Evolutionary conservation across 148 eudicot species (phyloP).

Genomic region (Amaranthus cruentus): DNA sequence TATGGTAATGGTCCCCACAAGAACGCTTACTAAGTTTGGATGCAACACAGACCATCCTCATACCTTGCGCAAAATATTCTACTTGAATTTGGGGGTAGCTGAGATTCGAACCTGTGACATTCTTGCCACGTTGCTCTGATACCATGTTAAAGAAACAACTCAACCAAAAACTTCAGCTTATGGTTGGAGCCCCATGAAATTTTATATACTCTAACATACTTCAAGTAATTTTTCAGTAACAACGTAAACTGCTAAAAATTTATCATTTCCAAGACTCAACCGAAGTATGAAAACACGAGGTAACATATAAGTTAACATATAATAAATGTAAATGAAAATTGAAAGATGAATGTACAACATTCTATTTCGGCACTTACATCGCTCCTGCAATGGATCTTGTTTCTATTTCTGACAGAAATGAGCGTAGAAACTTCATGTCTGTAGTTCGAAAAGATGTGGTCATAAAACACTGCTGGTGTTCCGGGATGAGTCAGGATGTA

Average conservation of each 20-base stretch:
- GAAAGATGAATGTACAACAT: not conserved
- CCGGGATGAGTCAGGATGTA: slow-evolving; percentile 98
- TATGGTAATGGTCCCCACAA: no score
- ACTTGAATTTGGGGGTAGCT: no score
- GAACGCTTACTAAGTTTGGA: no score
- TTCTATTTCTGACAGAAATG: slow-evolving; percentile 66
- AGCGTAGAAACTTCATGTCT: slow-evolving; percentile 53
- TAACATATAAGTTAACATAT: not conserved
- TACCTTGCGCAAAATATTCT: no score
- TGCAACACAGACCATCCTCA: no score
- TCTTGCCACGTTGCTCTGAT: no score
- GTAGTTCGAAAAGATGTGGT: slow-evolving; percentile 68
- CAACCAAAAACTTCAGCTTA: no score
- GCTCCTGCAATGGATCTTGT: slow-evolving; percentile 84
- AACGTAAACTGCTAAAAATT: not conserved
- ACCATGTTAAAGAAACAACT: no score
- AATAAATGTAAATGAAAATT: not conserved
- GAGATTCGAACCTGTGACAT: no score
- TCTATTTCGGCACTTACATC: slow-evolving; percentile 43
- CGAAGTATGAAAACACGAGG: no score
- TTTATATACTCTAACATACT: not conserved
- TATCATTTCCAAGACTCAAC: not conserved
- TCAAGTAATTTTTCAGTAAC: not conserved
- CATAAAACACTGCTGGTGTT: slow-evolving; percentile 92
- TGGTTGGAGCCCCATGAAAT: no score